Percentiles rank a stretch among this genome's conserved stretches.
Conservation (phyloP, 2,329 filamentous ascomycete species). For the Clarireedia paspali region DNA sequence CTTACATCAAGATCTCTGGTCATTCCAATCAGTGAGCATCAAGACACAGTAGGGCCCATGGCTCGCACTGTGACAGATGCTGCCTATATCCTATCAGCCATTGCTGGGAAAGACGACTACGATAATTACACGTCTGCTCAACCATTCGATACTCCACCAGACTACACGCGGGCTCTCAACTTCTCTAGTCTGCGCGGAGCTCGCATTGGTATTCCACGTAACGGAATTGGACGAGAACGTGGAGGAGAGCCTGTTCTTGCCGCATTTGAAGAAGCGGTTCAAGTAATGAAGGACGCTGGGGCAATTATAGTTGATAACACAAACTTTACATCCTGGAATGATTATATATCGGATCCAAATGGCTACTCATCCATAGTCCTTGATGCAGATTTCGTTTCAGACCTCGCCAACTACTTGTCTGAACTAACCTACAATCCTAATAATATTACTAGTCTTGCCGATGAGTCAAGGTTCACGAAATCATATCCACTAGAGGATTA, state of each 20-base stretch:
- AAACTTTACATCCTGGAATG: no score
- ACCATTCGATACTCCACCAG: slow-evolving; percentile 47
- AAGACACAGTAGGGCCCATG: slow-evolving; percentile 59
- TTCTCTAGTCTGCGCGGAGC: slow-evolving; percentile 35
- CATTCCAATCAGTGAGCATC: slow-evolving; percentile 53
- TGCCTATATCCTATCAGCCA: slow-evolving; percentile 17
- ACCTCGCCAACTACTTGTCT: no score
- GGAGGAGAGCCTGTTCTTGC: no score
- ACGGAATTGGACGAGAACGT: no score
- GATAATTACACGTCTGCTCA: slow-evolving; percentile 22
- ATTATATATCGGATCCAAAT: no score
- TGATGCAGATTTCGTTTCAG: no score
- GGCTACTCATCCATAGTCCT: no score
- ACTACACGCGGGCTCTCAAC: slow-evolving; percentile 49
- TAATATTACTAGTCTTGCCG: slow-evolving; percentile 42
- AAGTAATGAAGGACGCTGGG: no score
- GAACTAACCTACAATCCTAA: slow-evolving; percentile 41
- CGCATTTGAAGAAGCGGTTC: no score
- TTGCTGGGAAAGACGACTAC: slow-evolving; percentile 23
- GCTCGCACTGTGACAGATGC: slow-evolving; percentile 60
- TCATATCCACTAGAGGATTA: slow-evolving; percentile 40
- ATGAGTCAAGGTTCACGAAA: slow-evolving; percentile 49
- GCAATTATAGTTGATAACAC: no score
- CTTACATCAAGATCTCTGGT: slow-evolving; percentile 53
- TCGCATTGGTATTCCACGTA: no score